Evolutionary conservation across 257 asterid species (phyloP).

Genomic region (Solanum stenotomum): DNA sequence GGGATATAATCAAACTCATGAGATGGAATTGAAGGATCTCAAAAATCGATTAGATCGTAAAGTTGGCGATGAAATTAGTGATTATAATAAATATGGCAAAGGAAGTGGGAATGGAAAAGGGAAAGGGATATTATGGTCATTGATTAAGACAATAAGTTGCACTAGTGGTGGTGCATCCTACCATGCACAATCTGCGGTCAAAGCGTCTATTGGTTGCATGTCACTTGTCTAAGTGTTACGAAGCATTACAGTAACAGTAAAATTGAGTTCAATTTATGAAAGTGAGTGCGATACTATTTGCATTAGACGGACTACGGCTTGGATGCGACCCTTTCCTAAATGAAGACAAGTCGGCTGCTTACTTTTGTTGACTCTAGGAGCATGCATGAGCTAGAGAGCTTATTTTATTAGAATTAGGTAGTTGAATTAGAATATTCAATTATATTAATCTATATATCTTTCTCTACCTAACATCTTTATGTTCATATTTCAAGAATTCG

Average conservation of each 20-base stretch:
- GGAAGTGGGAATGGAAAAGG: constrained; percentile 2
- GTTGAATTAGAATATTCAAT: background rate
- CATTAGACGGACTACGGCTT: no score
- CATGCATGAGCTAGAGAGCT: background rate
- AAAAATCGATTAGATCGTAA: constrained; percentile 51
- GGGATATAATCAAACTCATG: constrained; percentile 28
- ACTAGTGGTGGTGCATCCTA: constrained; percentile 17
- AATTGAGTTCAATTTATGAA: background rate
- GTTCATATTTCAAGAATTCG: background rate
- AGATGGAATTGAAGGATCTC: constrained; percentile 42
- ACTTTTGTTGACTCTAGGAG: background rate
- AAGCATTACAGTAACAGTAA: background rate
- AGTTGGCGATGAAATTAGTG: background rate
- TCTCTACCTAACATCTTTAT: background rate
- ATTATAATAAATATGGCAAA: background rate
- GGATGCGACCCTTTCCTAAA: no score
- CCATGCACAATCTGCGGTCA: constrained; percentile 12
- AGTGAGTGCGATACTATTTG: accelerated
- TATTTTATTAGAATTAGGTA: background rate
- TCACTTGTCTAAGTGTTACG: background rate
- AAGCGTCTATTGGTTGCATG: constrained; percentile 8
- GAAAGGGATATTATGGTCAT: constrained; percentile 29
- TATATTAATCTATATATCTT: background rate
- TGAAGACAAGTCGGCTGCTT: background rate
- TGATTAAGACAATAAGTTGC: constrained; percentile 58